Evolutionary conservation across 306 rosid genomes (phyloP), one percentile per base, ranked within the genome.

Genomic region (Abrus pulchellus): DNA sequence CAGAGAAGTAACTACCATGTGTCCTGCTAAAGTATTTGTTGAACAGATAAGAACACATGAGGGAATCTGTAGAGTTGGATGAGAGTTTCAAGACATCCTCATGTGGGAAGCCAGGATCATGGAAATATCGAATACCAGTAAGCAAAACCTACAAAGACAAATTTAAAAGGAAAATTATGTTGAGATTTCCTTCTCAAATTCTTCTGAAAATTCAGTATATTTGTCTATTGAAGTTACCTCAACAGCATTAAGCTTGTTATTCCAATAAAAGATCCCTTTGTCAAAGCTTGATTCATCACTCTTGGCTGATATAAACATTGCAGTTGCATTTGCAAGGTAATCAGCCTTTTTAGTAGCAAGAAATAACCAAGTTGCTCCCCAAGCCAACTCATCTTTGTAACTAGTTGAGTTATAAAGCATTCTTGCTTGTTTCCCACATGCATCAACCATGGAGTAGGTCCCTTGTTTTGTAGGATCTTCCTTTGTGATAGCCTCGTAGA

Each of bases 281-380:
- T 89, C 92, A n/a, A 69, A 75, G 78, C 65, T 62, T 70, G 82
- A 64, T 86, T 89, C 92, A 78, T 75, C 49, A 3, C 32, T 83
- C 60, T 64, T 83, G 27, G 94, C 90, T 1, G 85, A 74, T 29
- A 74, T 63, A 74, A 87, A 88, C 41, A 56, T n/a, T 2, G 61
- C 62, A 11, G 88, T 89, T 44, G 89, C 93, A 75, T 82, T 87
- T 56, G 79, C 54, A 63, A 92, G 90, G 82, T 87, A 81, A 56
- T 88, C 75, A 56, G 57, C 5, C 33, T 89, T 83, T 49, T 84
- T 83, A 38, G 97, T 90, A 34, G 94, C 92, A 20, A 92, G 88
- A 81, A 66, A 89, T 68, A 94, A 75, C 97, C 98, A 94, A 50
- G 97, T 87, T 76, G 89, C 97, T 80, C 92, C 98, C 97, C 97